Evolutionary conservation across 75 land plant genomes (phyloP), one percentile per base, ranked within the genome.

Genomic region (Pinus taeda): DNA sequence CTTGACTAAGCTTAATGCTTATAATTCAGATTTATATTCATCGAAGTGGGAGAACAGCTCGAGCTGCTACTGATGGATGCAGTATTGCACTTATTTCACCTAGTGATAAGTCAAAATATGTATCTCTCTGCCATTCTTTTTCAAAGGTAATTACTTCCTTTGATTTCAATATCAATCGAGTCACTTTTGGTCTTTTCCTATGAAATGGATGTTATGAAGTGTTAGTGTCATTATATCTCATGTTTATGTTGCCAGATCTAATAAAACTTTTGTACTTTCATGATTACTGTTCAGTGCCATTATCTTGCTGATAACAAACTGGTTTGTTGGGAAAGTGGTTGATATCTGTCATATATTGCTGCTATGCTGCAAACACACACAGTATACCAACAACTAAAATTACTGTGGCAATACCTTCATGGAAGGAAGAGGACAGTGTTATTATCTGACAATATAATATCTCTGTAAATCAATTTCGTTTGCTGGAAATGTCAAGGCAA

Each of bases 41-140:
- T 76, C 88, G 99, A 87, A 93, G 99, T 93, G 99, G 99, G 79
- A 91, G 99, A 85, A 97, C 99, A 59, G 98, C 98, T 29, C 87
- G 99, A 72, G 98, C 99, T 33, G 84, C 81, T 78, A 77, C 90
- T 66, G 99, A 97, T 87, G 99, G 99, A 15, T 93, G 98, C 85
- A 88, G 91, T 67, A 91, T 97, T 79, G 92, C 92, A 55, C 74
- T 97, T 18, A 78, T 97, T 36, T 82, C 98, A 57, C 93, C 99
- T 36, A 86, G 80, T 78, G 99, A 97, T 71, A 82, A 83, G 55
- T 75, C 90, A 49, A 97, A 95, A 76, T 97, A 87, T 79, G 83
- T 76, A 33, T 78, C 93, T 29, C 79, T 97, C 20, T 97, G 96
- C 85, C 91, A 72, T 65, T 90, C 99, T 75, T 92, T 97, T 75